Evolutionary conservation across 495 filamentous ascomycete genomes (phyloP).

Genomic region (Lasiosphaeria hispida): DNA sequence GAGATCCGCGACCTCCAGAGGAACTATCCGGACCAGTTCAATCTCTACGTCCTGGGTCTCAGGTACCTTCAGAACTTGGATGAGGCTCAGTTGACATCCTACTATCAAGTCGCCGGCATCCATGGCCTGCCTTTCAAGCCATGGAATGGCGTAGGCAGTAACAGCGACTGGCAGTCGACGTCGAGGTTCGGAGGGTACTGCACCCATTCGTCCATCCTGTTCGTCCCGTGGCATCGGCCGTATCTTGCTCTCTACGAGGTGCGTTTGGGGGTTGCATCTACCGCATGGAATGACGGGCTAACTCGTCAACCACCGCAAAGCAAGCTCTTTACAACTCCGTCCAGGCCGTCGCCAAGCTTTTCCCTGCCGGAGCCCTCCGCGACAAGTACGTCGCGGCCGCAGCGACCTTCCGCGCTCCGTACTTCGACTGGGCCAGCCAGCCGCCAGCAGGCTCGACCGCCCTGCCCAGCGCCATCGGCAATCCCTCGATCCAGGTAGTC

Average conservation of each 20-base stretch:
- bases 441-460: conserved; percentile 19
- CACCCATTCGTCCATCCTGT: conserved; percentile 62
- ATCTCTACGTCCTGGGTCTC: conserved; percentile 30
- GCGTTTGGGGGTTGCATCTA: neutral
- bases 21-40: conserved; percentile 32
- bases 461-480: conserved; percentile 34
- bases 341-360: conserved; percentile 47
- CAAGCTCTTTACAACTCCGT: conserved; percentile 54
- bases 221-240: conserved; percentile 66
- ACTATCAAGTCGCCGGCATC: conserved; percentile 44
- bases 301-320: conserved; percentile 26
- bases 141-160: conserved; percentile 37
- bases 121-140: conserved; percentile 44
- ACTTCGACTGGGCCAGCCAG: conserved; percentile 56
- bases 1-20: conserved; percentile 33
- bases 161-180: conserved; percentile 27
- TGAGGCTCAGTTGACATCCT: conserved; percentile 23
- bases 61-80: conserved; percentile 23
- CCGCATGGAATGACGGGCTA: neutral
- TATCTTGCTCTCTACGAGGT: conserved; percentile 62
- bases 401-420: conserved; percentile 49
- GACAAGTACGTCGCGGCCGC: conserved; percentile 44
- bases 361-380: conserved; percentile 47
- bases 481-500: conserved; percentile 38
- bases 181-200: conserved; percentile 57